Base-by-base conservation (phyloP, 768 basidiomycete species). In the Panaeolus papilionaceus region DNA sequence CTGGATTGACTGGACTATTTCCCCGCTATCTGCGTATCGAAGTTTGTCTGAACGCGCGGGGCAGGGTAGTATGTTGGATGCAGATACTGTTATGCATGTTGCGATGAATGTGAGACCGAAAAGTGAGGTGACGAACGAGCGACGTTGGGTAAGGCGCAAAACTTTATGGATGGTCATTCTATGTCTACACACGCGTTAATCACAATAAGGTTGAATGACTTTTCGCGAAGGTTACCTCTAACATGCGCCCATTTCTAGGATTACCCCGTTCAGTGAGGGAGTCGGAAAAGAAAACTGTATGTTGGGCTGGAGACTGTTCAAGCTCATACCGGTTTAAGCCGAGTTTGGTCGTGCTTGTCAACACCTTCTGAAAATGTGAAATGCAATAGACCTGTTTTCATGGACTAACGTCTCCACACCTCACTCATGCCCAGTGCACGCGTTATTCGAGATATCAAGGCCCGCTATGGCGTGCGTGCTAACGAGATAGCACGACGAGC, bases 401-500 rank as follows among this genome's bases (percentile, higher is more conserved):
- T 42, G 61, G 37, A 40, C 64, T 11, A 44, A 40, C 64, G 6
- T 39, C 39, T 69, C 62, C 23, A n/a, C 38, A 61, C 67, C 7
- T 40, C 38, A 67, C 72, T 70, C 66, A 85, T 83, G 82, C 78
- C 81, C 65, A 83, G 80, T 69, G 79, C 81, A 64, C 77, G 86
- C 67, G 84, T 94, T 64, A 77, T 93, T 61, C 88, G 93, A 75
- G 93, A 95, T 77, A 87, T 93, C 65, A 92, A 92, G 72, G 92
- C 91, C 26, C 90, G 93, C 63, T 75, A 85, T 20, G 88, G 89
- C 67, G 91, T 94, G 67, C 80, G 82, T 67, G 86, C 86, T 54
- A 89, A 90, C 75, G 97, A 99, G 77, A 83, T 97, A 61, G 83
- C 90, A 37, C 90, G 96, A 20, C 85, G 94, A 54, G 96, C 97